phyloP scores from a whole-genome alignment of 768 basidiomycete genomes.

The Pleurotus eryngii region DNA sequence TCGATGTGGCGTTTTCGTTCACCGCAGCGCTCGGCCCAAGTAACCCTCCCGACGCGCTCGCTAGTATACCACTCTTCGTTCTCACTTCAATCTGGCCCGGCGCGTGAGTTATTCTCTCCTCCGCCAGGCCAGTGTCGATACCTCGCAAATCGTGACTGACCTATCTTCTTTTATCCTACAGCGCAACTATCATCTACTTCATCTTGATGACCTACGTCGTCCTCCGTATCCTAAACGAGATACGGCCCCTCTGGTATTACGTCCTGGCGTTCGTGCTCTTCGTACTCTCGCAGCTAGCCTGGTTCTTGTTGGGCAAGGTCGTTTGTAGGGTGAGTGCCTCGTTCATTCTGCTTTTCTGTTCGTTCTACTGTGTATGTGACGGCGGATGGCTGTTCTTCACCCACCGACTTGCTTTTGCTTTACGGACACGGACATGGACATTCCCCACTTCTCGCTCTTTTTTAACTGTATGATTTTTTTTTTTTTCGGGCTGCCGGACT shows the following conservation, averaged over 20 bases:
- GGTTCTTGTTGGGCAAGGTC: conserved; percentile 74
- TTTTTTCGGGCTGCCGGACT: no score
- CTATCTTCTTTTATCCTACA: conserved; percentile 17
- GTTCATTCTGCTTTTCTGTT: background rate
- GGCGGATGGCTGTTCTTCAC: no score
- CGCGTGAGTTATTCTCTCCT: conserved; percentile 45
- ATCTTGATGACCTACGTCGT: conserved; percentile 80
- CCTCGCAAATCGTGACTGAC: background rate
- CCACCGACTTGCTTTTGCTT: no score
- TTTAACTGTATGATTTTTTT: no score
- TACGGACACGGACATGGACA: no score
- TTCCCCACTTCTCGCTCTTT: no score
- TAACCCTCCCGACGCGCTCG: conserved; percentile 50
- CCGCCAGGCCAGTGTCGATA: background rate
- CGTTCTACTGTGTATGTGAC: no score
- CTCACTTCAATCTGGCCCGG: conserved; percentile 79
- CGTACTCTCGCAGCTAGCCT: conserved; percentile 75
- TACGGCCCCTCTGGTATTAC: conserved; percentile 78
- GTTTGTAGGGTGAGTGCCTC: conserved; percentile 56
- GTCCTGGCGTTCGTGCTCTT: conserved; percentile 72
- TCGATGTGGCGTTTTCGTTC: conserved; percentile 75
- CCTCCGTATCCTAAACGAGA: conserved; percentile 70
- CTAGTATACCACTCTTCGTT: conserved; percentile 76
- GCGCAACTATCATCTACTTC: conserved; percentile 68
- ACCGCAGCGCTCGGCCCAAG: conserved; percentile 60